A percentile compares a stretch with the other conserved stretches of the same genome.
Conservation (phyloP, 1,284 basidiomycete species). For the Coniferiporia sulphurascens region DNA sequence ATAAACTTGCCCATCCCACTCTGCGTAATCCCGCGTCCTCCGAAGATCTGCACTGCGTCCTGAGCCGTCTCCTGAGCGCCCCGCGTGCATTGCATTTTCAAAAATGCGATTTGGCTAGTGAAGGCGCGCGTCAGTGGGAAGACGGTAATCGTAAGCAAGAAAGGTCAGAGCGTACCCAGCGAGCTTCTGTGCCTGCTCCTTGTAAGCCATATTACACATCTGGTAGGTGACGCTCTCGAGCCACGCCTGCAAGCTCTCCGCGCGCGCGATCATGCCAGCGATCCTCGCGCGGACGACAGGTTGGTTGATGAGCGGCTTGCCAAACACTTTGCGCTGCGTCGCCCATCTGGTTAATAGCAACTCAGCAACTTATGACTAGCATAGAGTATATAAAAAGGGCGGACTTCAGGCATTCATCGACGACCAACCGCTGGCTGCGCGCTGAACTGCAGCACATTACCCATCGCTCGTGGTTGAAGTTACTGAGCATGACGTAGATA, state of each 20-base stretch:
- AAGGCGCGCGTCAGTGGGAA: neutral
- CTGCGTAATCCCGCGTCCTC: constrained; percentile 74
- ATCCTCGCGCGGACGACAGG: constrained; percentile 83
- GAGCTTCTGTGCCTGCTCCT: constrained; percentile 37
- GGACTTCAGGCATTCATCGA: constrained; percentile 70
- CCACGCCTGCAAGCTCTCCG: constrained; percentile 81
- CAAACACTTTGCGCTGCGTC: constrained; percentile 78
- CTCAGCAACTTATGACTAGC: neutral
- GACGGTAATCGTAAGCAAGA: neutral
- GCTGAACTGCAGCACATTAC: constrained; percentile 67
- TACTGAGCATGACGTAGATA: constrained; percentile 72
- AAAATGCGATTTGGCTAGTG: constrained; percentile 67
- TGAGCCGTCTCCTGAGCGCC: constrained; percentile 68
- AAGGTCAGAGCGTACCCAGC: constrained; percentile 29
- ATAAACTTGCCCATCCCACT: constrained; percentile 69
- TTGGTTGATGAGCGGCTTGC: constrained; percentile 78
- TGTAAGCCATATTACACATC: constrained; percentile 81
- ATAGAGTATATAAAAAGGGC: constrained; percentile 18
- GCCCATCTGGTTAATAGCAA: constrained; percentile 51
- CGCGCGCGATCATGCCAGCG: constrained; percentile 80
- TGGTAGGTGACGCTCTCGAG: constrained; percentile 87
- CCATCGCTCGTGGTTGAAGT: constrained; percentile 73
- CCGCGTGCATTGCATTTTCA: constrained; percentile 72
- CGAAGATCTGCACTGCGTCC: constrained; percentile 79
- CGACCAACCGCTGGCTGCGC: constrained; percentile 47